A percentile compares a stretch with the other conserved stretches of the same genome.
These are phyloP conservation scores for Cyphellophora attinorum DNA, from an alignment of 2,329 filamentous ascomycete genomes.

Conservation along the genomic window DNA sequence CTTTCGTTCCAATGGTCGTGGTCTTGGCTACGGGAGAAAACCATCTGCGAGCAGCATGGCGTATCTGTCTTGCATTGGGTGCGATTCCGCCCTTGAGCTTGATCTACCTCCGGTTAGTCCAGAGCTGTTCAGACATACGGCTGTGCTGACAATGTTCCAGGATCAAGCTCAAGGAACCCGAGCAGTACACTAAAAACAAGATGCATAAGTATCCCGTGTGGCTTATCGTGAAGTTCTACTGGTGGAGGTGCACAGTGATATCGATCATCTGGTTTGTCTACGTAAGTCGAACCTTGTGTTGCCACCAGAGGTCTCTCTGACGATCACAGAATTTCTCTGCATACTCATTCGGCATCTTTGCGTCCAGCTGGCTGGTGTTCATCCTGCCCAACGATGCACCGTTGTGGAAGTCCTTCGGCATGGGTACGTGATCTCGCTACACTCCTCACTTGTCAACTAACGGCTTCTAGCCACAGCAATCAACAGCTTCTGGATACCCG, in stretches of 20 bases:
- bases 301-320: no score
- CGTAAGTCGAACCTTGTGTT: no score
- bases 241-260: slow-evolving; percentile 60
- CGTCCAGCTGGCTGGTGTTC: slow-evolving; percentile 45
- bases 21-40: slow-evolving; percentile 49
- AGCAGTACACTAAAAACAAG: slow-evolving; percentile 62
- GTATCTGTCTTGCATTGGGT: slow-evolving; percentile 68
- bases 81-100: slow-evolving; percentile 68
- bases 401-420: slow-evolving; percentile 71
- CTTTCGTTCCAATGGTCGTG: slow-evolving; percentile 63
- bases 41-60: slow-evolving; percentile 69
- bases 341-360: slow-evolving; percentile 82
- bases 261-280: slow-evolving; percentile 78
- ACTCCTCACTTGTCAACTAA: no score
- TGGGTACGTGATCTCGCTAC: slow-evolving; percentile 79
- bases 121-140: no score
- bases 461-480: no score
- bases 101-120: slow-evolving; percentile 58
- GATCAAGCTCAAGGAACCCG: slow-evolving; percentile 65
- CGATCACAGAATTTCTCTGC: slow-evolving; percentile 77
- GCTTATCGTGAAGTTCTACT: slow-evolving; percentile 57
- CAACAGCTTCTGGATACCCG: slow-evolving; percentile 82
- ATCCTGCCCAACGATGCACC: slow-evolving; percentile 55
- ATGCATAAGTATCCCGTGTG: slow-evolving; percentile 52
- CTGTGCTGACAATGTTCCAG: no score